These are phyloP conservation scores for Candida adriatica DNA, from an alignment of 805 yeast species.

Conservation along the genomic window DNA sequence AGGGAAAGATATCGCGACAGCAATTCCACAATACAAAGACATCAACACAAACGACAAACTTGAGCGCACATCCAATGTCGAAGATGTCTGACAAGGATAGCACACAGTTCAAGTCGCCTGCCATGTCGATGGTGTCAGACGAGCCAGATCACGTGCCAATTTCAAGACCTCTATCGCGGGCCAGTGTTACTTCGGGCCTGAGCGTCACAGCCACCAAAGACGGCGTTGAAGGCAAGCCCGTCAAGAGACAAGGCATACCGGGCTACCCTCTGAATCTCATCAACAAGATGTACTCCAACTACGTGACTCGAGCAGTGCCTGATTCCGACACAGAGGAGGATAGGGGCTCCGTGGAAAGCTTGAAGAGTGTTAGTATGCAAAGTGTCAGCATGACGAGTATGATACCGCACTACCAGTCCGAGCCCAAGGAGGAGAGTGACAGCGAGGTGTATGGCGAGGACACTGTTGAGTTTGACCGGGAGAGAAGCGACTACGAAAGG, in stretches of 20 bases:
- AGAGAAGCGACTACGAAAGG: conserved; percentile 18
- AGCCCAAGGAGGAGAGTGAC: conserved; percentile 8
- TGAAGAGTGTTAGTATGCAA: conserved; percentile 20
- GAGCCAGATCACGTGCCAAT: conserved; percentile 15
- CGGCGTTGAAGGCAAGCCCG: conserved; percentile 59
- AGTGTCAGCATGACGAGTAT: conserved; percentile 23
- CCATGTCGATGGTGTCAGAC: conserved; percentile 6
- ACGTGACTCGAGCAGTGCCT: conserved; percentile 9
- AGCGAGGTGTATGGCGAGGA: conserved; percentile 10
- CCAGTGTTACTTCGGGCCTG: conserved; percentile 58
- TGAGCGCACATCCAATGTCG: not conserved
- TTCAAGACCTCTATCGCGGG: conserved; percentile 55
- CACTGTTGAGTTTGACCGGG: conserved; percentile 15
- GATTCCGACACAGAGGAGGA: conserved; percentile 8
- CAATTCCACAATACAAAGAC: too few relatives aligned
- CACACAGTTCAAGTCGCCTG: conserved; percentile 9
- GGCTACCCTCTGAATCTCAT: conserved; percentile 31
- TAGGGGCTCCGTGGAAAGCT: conserved; percentile 16
- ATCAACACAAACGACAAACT: too few relatives aligned
- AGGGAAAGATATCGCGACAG: too few relatives aligned
- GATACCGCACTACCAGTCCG: conserved; percentile 22
- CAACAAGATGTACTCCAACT: conserved; percentile 27
- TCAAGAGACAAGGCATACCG: conserved; percentile 38
- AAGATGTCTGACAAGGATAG: conserved; percentile 7
- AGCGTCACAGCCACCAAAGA: conserved; percentile 72